Evolutionary conservation across 441 rosid genomes (phyloP), one percentile per base, ranked within the genome.

Genomic region (Omphalea diandra): DNA sequence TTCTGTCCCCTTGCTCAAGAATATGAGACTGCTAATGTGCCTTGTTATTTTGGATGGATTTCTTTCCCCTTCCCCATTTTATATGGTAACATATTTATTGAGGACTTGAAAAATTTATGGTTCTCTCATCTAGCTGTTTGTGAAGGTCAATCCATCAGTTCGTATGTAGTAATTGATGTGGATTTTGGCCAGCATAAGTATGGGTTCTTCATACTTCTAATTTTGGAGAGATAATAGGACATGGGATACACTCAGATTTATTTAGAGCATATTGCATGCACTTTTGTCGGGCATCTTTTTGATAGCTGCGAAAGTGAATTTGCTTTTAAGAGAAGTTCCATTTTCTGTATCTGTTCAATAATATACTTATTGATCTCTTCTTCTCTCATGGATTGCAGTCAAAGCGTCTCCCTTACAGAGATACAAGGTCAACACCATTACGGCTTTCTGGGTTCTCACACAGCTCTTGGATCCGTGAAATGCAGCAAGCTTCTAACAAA

Each of bases 401-500:
- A 3, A 91, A 86, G 78, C 94, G 96, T 63, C 96, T 89, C 50
- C 97, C 98, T 0, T 57, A 68, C 77, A 85, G 79, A 82, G 91
- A 86, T 62, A 79, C 84, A 35, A 88, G 75, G 65, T 66, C 90
- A 60, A 65, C 77, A 29, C 70, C 88, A 60, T 57, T 80, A 26
- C 69, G 87, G 61, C 71, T 69, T 38, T 75, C 89, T 47, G 93
- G 89, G 44, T 89, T 85, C 79, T 90, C 96, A 43, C 93, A 86
- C 73, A 85, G 90, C 77, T 88, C 94, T 62, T 94, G 96, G 98
- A 90, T 94, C 70, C 90, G 86, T 64, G 90, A 94, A 75, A 89
- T 94, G 96, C 98, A 91, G 76, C 88, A 94, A 78, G 98, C 98
- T 70, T 94, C 97, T 26, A 86, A 88, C 71, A 91, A 79, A 69